Base-by-base conservation (phyloP, 768 basidiomycete genomes). In the Clitopilus passeckerianus region DNA sequence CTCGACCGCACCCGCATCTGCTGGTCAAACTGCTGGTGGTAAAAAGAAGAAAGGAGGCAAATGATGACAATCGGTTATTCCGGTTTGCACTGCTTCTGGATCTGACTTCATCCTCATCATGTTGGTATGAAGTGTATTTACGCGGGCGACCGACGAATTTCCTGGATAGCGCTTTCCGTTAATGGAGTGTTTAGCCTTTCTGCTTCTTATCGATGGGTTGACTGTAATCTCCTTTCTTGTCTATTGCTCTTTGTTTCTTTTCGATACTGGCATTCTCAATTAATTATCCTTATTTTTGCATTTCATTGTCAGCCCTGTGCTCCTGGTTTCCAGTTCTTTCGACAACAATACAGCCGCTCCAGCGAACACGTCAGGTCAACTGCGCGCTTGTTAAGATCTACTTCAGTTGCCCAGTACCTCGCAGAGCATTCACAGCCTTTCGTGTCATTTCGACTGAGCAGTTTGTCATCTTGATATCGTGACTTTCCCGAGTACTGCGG, bases 11-110 rank as follows among this genome's bases (percentile, higher is more conserved):
- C 18, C 46, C n/a, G 16, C 20, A 20, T 50, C 22, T 20, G 10
- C 18, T n/a, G 46, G n/a, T 20, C 9, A 18, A 12, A 50, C 22
- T 20, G 10, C 18, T n/a, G 46, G n/a, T 20, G 22, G 46, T 18
- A 50, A 22, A 22, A 50, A 50, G 46, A 54, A 54, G 53, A 54
- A 23, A 23, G 53, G 53, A 24, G 53, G 53, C 53, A 54, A 54
- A 23, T 54, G 27, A 54, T 10, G 18, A 12, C n/a, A 3, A 41
- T 41, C 37, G n/a, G 27, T 30, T 7, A 30, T 53, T 16, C 52
- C 14, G 52, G 18, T 35, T 34, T 57, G 34, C 34, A 57, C 34
- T 50, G 33, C 33, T 50, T 50, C 22, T n/a, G 20, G 3, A 50
- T 50, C 46, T 18, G 5, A 50, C 37, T 41, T 50, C 46, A 23